phyloP scores from a whole-genome alignment of 2,329 filamentous ascomycete species.

The Xylaria sp. region DNA sequence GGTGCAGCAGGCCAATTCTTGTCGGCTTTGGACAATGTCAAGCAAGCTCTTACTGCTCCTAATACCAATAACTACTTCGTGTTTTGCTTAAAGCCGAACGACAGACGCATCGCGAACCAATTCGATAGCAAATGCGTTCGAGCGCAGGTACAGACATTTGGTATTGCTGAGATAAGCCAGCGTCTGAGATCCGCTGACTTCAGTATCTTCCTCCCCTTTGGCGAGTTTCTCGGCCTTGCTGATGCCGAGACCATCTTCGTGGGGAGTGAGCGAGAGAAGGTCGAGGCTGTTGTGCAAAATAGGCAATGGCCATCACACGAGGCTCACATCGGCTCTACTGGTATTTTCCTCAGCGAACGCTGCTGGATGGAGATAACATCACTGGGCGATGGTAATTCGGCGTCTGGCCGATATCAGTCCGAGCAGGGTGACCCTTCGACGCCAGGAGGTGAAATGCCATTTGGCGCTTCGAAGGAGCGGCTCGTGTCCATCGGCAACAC shows the following conservation, averaged over 20 bases:
- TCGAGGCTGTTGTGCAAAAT: slow-evolving; percentile 89
- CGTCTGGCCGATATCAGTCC: slow-evolving; percentile 65
- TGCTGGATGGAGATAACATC: slow-evolving; percentile 94
- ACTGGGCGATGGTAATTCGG: slow-evolving; percentile 70
- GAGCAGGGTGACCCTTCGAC: slow-evolving; percentile 70
- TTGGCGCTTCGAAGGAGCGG: slow-evolving; percentile 71
- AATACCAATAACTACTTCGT: slow-evolving; percentile 95
- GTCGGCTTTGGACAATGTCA: slow-evolving; percentile 88
- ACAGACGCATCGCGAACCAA: slow-evolving; percentile 95
- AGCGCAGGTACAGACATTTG: slow-evolving; percentile 92
- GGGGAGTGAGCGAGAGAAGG: slow-evolving; percentile 91
- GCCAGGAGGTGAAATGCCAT: slow-evolving; percentile 65
- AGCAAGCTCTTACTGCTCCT: slow-evolving; percentile 81
- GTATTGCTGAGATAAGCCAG: slow-evolving; percentile 96
- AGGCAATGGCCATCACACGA: slow-evolving; percentile 94
- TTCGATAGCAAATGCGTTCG: slow-evolving; percentile 99
- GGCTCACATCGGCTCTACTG: slow-evolving; percentile 88
- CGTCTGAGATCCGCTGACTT: slow-evolving; percentile 93
- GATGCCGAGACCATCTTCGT: slow-evolving; percentile 87
- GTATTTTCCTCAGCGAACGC: slow-evolving; percentile 93
- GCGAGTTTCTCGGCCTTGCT: slow-evolving; percentile 89
- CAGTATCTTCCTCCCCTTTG: slow-evolving; percentile 93
- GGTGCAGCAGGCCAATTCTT: slow-evolving; percentile 94
- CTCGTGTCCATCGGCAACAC: slow-evolving; percentile 62
- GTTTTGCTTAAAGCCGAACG: slow-evolving; percentile 97